Evolutionary conservation across 345 rosid genomes (phyloP), one percentile per base, ranked within the genome.

Genomic region (Corymbia maculata): DNA sequence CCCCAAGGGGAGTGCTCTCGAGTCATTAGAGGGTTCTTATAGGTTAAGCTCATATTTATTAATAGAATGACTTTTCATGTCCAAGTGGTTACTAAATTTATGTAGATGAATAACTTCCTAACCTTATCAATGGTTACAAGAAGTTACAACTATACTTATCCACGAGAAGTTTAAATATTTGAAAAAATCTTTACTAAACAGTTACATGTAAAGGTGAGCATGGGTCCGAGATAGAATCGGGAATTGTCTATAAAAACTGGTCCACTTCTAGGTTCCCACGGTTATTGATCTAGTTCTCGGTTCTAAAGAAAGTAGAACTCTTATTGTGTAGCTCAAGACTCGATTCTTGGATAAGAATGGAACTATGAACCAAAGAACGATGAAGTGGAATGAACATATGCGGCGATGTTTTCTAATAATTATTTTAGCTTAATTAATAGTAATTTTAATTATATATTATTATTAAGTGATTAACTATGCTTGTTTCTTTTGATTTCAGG

Each of bases 221-320:
- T 55, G 28, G 13, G 13, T 55, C 5, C 0, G 4, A 5, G n/a
- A 28, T 57, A 57, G 5, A 57, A 57, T 9, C 13, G 11, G 0
- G 28, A 55, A 55, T 21, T 9, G 52, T 22, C 2, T 4, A 4
- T 4, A 21, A 22, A 21, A 22, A 55, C 2, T 10, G 1, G 24
- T 2, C 0, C 1, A 9, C 0, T 55, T 22, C 61, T 4, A 55
- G 4, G 61, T 55, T 55, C 28, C 1, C 2, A 4, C 13, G 12
- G 11, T 55, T 55, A 55, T 52, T 1, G 55, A 52, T 52, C 0
- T 52, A 0, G 17, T 52, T 52, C 55, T 5, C 22, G 9, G 24
- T 55, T 55, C 28, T 1, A 4, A 55, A 55, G 0, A 53, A 22
- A 22, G 4, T 52, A 22, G 1, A 55, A 55, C 4, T 2, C 0